Percentiles rank a stretch among this genome's conserved stretches.
Evolutionary conservation across 1,284 basidiomycete species (phyloP).

Genomic region (Irpex sp.): DNA sequence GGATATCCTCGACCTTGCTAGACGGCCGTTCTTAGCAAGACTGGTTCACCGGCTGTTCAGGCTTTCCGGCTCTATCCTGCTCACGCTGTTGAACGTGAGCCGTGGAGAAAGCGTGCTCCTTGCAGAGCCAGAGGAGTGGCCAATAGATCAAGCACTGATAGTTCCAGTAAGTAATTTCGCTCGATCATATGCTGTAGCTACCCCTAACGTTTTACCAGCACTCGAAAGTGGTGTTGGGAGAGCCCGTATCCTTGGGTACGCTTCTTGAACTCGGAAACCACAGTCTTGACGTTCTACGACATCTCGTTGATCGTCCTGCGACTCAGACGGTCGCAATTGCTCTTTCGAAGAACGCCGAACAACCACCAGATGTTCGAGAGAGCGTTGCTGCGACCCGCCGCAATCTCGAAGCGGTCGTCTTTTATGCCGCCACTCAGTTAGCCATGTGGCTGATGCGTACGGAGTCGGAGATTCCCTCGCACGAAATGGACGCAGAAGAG

Average conservation of each 20-base stretch:
- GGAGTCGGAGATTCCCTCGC: constrained; percentile 51
- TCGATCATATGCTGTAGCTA: constrained; percentile 1
- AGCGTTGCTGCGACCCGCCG: constrained; percentile 52
- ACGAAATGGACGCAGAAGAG: constrained; percentile 36
- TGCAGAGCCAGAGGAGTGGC: constrained; percentile 69
- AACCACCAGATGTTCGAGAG: constrained; percentile 52
- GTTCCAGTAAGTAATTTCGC: constrained; percentile 58
- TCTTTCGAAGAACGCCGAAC: constrained; percentile 32
- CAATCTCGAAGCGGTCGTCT: constrained; percentile 65
- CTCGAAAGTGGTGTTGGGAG: constrained; percentile 75
- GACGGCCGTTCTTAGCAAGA: constrained; percentile 66
- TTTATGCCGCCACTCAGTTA: constrained; percentile 78
- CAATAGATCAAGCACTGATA: constrained; percentile 61
- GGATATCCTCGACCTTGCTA: constrained; percentile 55
- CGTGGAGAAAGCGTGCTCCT: constrained; percentile 66
- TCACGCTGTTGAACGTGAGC: constrained; percentile 70
- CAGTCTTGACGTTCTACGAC: constrained; percentile 64
- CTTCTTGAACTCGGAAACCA: constrained; percentile 73
- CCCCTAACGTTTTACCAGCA: constrained; percentile 45
- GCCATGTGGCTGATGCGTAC: constrained; percentile 71
- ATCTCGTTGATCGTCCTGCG: constrained; percentile 53
- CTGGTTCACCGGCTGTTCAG: constrained; percentile 69
- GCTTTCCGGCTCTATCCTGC: constrained; percentile 65
- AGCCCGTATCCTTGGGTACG: constrained; percentile 77
- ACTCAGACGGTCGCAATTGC: constrained; percentile 45